Percentiles rank a stretch among this genome's conserved stretches.
These are phyloP conservation scores for Mariannaea sp. DNA, from an alignment of 2,329 filamentous ascomycete species.

Conservation along the genomic window DNA sequence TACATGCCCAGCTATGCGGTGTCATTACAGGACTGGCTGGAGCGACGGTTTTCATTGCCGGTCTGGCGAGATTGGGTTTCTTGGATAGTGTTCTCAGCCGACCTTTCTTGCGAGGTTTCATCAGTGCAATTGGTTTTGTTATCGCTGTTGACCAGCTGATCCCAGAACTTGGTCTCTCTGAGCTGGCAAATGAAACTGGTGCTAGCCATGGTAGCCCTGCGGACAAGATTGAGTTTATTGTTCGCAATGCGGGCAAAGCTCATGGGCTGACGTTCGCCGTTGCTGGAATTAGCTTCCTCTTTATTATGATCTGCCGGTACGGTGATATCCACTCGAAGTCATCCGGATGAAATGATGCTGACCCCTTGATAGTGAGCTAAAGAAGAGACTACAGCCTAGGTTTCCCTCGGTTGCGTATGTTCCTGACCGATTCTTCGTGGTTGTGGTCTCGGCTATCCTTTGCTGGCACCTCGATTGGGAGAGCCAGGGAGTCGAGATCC, in stretches of 20 bases:
- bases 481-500: conserved; percentile 75
- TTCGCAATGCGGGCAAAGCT: conserved; percentile 65
- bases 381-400: conserved; percentile 77
- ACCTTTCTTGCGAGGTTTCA: conserved; percentile 92
- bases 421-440: conserved; percentile 88
- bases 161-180: conserved; percentile 80
- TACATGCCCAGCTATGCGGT: conserved; percentile 84
- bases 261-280: conserved; percentile 79
- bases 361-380: conserved; percentile 66
- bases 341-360: conserved; percentile 1
- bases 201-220: conserved; percentile 84
- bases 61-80: conserved; percentile 84
- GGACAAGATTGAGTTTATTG: conserved; percentile 82
- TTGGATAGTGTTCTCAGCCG: conserved; percentile 91
- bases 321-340: conserved; percentile 30
- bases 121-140: conserved; percentile 94
- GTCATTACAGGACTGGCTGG: conserved; percentile 88
- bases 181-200: conserved; percentile 65
- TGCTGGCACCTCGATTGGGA: conserved; percentile 81
- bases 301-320: conserved; percentile 90
- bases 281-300: conserved; percentile 76
- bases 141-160: conserved; percentile 95
- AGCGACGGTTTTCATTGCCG: conserved; percentile 84
- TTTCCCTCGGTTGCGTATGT: conserved; percentile 84
- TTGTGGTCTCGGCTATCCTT: conserved; percentile 81